Evolutionary conservation across 805 yeast species (phyloP).

Genomic region (Yarrowia bubula): DNA sequence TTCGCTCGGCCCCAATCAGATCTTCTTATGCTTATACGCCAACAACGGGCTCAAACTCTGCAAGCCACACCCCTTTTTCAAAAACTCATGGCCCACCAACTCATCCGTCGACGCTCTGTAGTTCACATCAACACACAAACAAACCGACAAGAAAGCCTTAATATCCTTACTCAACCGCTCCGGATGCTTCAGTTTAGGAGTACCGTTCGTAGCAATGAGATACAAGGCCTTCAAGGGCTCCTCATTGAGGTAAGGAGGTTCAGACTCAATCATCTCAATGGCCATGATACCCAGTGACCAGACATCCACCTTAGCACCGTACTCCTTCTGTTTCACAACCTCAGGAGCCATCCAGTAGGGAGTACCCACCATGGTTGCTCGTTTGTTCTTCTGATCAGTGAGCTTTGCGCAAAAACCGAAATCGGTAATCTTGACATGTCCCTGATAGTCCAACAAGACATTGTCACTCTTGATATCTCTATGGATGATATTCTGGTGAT

Average conservation of each 20-base stretch:
- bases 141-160: conserved; percentile 81
- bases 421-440: conserved; percentile 91
- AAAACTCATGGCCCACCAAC: conserved; percentile 67
- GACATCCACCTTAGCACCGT: conserved; percentile 77
- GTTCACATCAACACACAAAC: conserved; percentile 91
- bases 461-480: conserved; percentile 97
- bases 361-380: conserved; percentile 86
- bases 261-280: conserved; percentile 83
- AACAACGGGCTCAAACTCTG: conserved; percentile 8
- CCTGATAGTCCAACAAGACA: conserved; percentile 75
- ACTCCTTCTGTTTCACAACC: conserved; percentile 74
- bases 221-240: conserved; percentile 75
- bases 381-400: conserved; percentile 66
- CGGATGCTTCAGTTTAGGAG: conserved; percentile 71
- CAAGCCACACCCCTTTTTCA: conserved; percentile 29
- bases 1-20: background rate
- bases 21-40: conserved; percentile 26
- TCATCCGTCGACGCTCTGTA: conserved; percentile 90
- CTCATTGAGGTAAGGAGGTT: conserved; percentile 79
- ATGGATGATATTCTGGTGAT: conserved; percentile 88
- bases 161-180: conserved; percentile 69
- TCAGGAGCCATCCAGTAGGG: conserved; percentile 94
- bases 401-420: conserved; percentile 84
- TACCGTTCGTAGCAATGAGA: conserved; percentile 76
- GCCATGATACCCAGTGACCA: conserved; percentile 87